Evolutionary conservation across 2,329 filamentous ascomycete genomes (phyloP), one percentile per base, ranked within the genome.

Genomic region (Cladosporium sp.): DNA sequence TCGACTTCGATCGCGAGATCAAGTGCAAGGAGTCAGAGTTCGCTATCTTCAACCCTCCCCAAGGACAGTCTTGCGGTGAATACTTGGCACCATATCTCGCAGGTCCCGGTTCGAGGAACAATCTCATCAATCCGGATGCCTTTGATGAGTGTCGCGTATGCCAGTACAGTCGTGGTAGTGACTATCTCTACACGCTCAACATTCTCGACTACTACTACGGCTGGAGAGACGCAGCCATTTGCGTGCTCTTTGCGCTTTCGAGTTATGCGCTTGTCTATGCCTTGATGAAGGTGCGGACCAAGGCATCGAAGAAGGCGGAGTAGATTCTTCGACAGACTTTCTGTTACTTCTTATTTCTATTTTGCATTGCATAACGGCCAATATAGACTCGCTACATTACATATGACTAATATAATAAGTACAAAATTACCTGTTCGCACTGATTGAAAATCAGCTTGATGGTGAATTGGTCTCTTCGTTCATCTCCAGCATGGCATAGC

Each of bases 191-290:
- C 2, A 85, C 81, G 0, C 68, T 91, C 14, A 89, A 90, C 72
- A 70, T 91, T 8, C 79, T 80, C 1, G 81, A 86, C 4, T 86
- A 89, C 69, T 85, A 82, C 67, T 87, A 87, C 69, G 88, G 87
- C 0, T 91, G 89, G 89, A 82, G 89, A 58, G 82, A 91, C 75
- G 85, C 86, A 0, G 89, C 73, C 0, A 86, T 90, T 57, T 82
- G 84, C 2, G 84, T 83, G 1, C 77, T 86, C 5, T 88, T 89
- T 69, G 83, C 79, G 12, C 18, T 63, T 28, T 67, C 77, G 74
- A 3, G 58, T 83, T 66, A 81, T 83, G 3, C 83, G 78, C 67
- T 60, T 70, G 31, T 63, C 6, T 63, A 55, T n/a, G 61, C 61
- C 10, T 69, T 79, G 37, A 80, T 80, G 78, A 80, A 79, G 73